phyloP scores from a whole-genome alignment of 1,139 yeast genomes.

The Magnusiomyces tetraspermus region DNA sequence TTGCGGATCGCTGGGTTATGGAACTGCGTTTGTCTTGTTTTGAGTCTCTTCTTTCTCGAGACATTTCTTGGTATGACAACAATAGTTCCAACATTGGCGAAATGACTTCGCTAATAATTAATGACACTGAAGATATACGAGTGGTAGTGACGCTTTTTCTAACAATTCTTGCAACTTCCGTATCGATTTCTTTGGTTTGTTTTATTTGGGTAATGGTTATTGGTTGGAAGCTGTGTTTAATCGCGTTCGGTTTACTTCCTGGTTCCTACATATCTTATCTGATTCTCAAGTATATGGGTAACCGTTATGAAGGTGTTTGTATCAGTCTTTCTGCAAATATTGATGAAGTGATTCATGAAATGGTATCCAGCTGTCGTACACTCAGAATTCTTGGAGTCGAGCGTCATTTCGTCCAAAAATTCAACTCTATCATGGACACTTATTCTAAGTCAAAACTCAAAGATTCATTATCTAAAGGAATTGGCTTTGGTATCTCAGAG shows the following conservation, averaged over 20 bases:
- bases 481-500: slow-evolving; percentile 53
- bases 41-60: slow-evolving; percentile 42
- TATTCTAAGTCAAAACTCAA: slow-evolving; percentile 24
- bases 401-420: slow-evolving; percentile 34
- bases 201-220: slow-evolving; percentile 61
- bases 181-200: slow-evolving; percentile 50
- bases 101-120: slow-evolving; percentile 58
- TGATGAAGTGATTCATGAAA: slow-evolving; percentile 51
- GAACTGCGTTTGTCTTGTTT: slow-evolving; percentile 46
- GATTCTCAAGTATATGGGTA: slow-evolving; percentile 44
- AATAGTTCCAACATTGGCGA: slow-evolving; percentile 41
- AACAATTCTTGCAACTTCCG: slow-evolving; percentile 43
- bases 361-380: slow-evolving; percentile 52
- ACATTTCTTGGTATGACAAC: slow-evolving; percentile 44
- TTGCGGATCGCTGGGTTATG: slow-evolving; percentile 63
- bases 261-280: slow-evolving; percentile 44
- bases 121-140: slow-evolving; percentile 73
- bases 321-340: slow-evolving; percentile 46
- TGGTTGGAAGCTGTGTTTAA: slow-evolving; percentile 86
- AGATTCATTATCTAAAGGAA: slow-evolving; percentile 33
- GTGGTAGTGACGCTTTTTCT: slow-evolving; percentile 52
- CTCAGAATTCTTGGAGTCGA: slow-evolving; percentile 50
- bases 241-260: slow-evolving; percentile 69
- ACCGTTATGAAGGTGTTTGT: slow-evolving; percentile 48
- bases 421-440: slow-evolving; percentile 23